Conservation (phyloP, 257 asterid genomes). For the Gentiana straminea region DNA sequence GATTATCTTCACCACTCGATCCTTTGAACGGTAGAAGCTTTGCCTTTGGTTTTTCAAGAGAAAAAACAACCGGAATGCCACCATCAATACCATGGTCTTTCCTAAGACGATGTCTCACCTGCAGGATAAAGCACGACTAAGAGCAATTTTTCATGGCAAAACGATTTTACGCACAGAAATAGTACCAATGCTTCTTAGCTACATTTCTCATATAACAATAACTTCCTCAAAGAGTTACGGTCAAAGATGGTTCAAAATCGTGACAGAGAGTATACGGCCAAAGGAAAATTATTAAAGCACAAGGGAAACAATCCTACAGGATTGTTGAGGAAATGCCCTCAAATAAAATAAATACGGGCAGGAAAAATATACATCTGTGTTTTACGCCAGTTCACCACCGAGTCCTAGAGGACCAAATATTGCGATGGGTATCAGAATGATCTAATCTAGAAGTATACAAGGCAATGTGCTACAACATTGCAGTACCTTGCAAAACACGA, state of each 20-base stretch:
- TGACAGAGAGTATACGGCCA: background rate
- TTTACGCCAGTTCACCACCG: too few species aligned
- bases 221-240: background rate
- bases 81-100: slow-evolving; percentile 88
- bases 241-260: too few species aligned
- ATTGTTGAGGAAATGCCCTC: too few species aligned
- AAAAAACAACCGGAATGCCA: slow-evolving; percentile 93
- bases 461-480: too few species aligned
- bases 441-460: too few species aligned
- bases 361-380: too few species aligned
- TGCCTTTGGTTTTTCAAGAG: slow-evolving; percentile 89
- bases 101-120: slow-evolving; percentile 86
- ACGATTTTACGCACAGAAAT: background rate
- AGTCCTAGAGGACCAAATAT: too few species aligned
- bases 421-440: too few species aligned
- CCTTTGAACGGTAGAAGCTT: slow-evolving; percentile 91
- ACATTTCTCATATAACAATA: background rate
- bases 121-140: slow-evolving; percentile 19
- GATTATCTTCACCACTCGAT: slow-evolving; percentile 85
- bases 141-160: slow-evolving; percentile 11
- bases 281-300: background rate
- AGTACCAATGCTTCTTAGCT: background rate
- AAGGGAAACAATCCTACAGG: too few species aligned
- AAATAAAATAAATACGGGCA: too few species aligned
- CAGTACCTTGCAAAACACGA: too few species aligned